phyloP scores from a whole-genome alignment of 2,329 filamentous ascomycete genomes.

The Botryotinia globosa region DNA sequence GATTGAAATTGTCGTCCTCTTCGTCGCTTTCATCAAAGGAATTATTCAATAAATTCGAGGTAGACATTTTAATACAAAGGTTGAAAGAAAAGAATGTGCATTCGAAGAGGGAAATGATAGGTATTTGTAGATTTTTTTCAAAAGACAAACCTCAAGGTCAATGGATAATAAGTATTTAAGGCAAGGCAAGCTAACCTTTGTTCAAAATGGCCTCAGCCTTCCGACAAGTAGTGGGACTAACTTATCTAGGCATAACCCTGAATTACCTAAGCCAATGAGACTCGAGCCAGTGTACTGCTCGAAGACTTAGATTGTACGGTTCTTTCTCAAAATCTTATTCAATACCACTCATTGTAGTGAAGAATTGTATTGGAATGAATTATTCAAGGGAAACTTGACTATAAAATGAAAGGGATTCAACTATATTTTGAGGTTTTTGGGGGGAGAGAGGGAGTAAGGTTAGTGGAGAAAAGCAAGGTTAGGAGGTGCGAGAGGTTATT shows the following conservation, averaged over 20 bases:
- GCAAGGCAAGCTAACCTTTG: slow-evolving; percentile 18
- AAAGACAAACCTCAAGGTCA: slow-evolving; percentile 2
- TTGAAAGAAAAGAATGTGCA: slow-evolving; percentile 14
- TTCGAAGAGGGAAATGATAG: not conserved
- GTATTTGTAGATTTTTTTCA: slow-evolving; percentile 8
- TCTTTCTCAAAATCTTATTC: not conserved
- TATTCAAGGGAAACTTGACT: not conserved
- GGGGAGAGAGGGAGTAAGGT: no score
- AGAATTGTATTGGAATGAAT: not conserved
- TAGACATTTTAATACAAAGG: slow-evolving; percentile 33
- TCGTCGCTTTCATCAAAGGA: slow-evolving; percentile 60
- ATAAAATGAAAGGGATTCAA: not conserved
- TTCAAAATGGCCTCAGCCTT: slow-evolving; percentile 22
- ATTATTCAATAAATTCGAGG: slow-evolving; percentile 30
- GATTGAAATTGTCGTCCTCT: slow-evolving; percentile 89
- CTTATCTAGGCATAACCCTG: not conserved
- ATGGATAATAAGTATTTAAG: slow-evolving; percentile 4
- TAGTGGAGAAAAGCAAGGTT: not conserved
- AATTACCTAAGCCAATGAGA: slow-evolving; percentile 12
- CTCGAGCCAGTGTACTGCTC: not conserved
- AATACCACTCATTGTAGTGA: not conserved
- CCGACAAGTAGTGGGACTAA: not conserved
- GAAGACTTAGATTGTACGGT: not conserved
- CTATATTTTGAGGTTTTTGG: not conserved
- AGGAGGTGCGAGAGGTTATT: not conserved